These are phyloP conservation scores for Emiliania huxleyi DNA, from an alignment of 78 protist genomes.

Conservation along the genomic window DNA sequence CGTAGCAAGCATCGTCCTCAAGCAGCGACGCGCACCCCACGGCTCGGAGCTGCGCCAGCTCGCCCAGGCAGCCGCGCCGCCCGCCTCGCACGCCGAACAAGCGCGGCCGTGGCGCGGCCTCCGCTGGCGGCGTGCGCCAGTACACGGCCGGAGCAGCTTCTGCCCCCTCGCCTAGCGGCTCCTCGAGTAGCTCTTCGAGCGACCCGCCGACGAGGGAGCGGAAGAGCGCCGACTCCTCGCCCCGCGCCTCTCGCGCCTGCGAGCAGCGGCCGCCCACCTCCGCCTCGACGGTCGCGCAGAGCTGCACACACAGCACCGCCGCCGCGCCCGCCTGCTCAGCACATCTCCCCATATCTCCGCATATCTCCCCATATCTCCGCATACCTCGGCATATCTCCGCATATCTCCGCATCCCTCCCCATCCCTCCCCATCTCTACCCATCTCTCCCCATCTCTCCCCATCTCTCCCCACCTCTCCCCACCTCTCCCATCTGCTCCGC, in stretches of 20 bases:
- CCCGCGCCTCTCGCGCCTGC: background rate
- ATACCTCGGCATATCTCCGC: too few species aligned
- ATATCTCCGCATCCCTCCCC: too few species aligned
- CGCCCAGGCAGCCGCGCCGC: background rate
- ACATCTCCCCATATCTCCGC: too few species aligned
- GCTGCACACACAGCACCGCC: background rate
- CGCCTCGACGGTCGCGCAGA: background rate
- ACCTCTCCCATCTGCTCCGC: too few species aligned
- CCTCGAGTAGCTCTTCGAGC: too few species aligned
- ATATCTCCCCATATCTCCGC: too few species aligned
- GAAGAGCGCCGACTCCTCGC: background rate
- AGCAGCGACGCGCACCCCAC: too few species aligned
- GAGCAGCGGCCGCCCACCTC: background rate
- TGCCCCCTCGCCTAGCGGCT: background rate
- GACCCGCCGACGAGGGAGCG: background rate
- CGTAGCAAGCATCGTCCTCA: background rate
- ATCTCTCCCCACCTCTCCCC: too few species aligned
- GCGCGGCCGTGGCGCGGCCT: background rate
- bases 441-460: too few species aligned
- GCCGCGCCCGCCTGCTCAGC: background rate
- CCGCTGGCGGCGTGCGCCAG: background rate
- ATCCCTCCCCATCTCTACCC: too few species aligned
- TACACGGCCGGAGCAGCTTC: background rate
- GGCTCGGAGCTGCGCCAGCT: background rate
- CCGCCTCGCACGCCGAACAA: background rate